phyloP scores from a whole-genome alignment of 305 asterid species.

The Fraxinus xanthoxyloides region DNA sequence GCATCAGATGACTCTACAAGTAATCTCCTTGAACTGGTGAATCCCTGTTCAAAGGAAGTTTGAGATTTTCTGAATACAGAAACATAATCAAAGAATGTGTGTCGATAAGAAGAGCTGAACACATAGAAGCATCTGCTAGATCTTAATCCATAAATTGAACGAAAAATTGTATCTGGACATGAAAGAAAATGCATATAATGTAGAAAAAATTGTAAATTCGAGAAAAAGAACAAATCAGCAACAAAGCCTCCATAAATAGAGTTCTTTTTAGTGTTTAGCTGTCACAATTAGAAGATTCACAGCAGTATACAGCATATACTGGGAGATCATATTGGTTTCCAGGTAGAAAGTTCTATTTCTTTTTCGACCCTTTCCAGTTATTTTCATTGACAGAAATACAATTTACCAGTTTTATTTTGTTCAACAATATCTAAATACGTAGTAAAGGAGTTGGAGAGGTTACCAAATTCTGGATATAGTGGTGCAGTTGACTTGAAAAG shows the following conservation, averaged over 20 bases:
- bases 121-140: not conserved
- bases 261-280: not conserved
- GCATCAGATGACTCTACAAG: constrained; percentile 58
- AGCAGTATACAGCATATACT: not conserved
- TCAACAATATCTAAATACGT: not conserved
- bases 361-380: not conserved
- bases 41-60: constrained; percentile 46
- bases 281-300: constrained; percentile 5
- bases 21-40: constrained; percentile 71
- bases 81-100: not conserved
- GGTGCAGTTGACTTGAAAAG: constrained; percentile 48
- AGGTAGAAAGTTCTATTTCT: not conserved
- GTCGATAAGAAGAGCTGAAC: not conserved
- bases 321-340: not conserved
- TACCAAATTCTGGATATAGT: constrained; percentile 60
- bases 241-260: not conserved
- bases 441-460: not conserved
- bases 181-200: not conserved
- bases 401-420: not conserved
- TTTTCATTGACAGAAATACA: not conserved
- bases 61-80: not conserved
- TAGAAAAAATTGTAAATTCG: not conserved
- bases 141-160: not conserved
- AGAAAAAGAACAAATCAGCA: not conserved
- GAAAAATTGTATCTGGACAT: not conserved